phyloP scores from a whole-genome alignment of 176 grass and related monocot genomes.

The Calamus simplicifolius region DNA sequence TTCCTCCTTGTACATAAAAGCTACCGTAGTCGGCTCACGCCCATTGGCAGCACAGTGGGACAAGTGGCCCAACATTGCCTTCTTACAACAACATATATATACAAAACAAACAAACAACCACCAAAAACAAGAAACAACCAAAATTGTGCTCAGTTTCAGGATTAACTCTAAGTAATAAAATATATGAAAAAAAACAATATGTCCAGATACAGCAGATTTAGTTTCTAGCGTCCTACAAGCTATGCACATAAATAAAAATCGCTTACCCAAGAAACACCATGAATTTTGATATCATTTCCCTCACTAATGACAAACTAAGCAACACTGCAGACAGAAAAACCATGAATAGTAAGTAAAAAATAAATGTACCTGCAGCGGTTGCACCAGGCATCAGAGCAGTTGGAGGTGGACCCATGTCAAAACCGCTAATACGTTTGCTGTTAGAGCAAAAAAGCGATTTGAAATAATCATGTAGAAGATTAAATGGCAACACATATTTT shows the following conservation, averaged over 20 bases:
- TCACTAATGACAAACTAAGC: conserved; percentile 17
- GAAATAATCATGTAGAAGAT: too few relatives aligned
- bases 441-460: background rate
- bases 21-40: conserved; percentile 67
- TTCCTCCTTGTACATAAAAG: conserved; percentile 76
- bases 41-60: conserved; percentile 78
- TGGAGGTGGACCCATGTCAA: conserved; percentile 73
- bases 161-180: conserved; percentile 27
- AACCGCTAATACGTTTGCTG: conserved; percentile 91
- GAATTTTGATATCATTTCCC: conserved; percentile 6
- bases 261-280: conserved; percentile 8
- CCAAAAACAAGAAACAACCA: conserved; percentile 58
- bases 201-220: background rate
- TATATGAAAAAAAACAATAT: conserved; percentile 14
- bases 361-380: conserved; percentile 41
- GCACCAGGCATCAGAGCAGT: conserved; percentile 35
- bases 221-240: background rate
- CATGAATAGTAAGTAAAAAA: background rate
- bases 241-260: background rate
- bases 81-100: conserved; percentile 75
- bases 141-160: conserved; percentile 53
- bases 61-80: conserved; percentile 72
- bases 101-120: conserved; percentile 81
- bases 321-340: conserved; percentile 19
- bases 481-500: too few relatives aligned